These are phyloP conservation scores for Lichtheimia corymbifera DNA, from an alignment of 371 early-diverging fungal genomes.

Conservation along the genomic window DNA sequence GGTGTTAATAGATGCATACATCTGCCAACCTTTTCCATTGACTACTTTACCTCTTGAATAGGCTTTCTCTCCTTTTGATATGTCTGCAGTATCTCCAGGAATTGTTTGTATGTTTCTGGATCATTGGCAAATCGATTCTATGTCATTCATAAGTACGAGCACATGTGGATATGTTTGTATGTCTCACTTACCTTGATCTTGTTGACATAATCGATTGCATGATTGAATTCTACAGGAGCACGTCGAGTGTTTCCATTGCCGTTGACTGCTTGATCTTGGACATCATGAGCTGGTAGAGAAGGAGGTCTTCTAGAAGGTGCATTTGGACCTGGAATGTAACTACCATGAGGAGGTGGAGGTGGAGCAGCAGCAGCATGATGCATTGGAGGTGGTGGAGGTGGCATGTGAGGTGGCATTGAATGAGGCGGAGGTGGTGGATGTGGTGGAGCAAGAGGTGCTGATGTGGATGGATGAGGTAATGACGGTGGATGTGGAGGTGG, in stretches of 20 bases:
- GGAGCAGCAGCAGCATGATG: conserved; percentile 1
- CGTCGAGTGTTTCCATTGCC: conserved; percentile 13
- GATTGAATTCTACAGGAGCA: conserved; percentile 87
- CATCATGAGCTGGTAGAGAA: conserved; percentile 8
- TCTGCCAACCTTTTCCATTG: neutral
- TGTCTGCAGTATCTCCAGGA: conserved; percentile 89
- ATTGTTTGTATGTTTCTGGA: conserved; percentile 91
- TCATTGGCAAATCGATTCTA: conserved; percentile 83
- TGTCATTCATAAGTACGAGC: conserved; percentile 1
- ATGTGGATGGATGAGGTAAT: conserved; percentile 8
- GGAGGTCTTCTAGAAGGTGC: neutral
- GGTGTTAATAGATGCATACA: neutral
- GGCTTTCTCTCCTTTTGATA: conserved; percentile 91
- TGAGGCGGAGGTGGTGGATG: conserved; percentile 9
- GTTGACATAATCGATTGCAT: conserved; percentile 95
- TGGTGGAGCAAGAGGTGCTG: neutral
- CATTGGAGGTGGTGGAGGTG: conserved; percentile 1
- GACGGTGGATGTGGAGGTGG: conserved; percentile 16
- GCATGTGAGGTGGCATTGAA: conserved; percentile 5
- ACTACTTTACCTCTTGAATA: conserved; percentile 71
- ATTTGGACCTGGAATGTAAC: too few species aligned
- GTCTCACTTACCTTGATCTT: conserved; percentile 85
- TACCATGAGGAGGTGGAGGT: conserved; percentile 3
- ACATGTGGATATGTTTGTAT: neutral
- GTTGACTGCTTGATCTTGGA: conserved; percentile 7